Conservation (phyloP, 2,329 filamentous ascomycete species). For the Esteya vermicola region DNA sequence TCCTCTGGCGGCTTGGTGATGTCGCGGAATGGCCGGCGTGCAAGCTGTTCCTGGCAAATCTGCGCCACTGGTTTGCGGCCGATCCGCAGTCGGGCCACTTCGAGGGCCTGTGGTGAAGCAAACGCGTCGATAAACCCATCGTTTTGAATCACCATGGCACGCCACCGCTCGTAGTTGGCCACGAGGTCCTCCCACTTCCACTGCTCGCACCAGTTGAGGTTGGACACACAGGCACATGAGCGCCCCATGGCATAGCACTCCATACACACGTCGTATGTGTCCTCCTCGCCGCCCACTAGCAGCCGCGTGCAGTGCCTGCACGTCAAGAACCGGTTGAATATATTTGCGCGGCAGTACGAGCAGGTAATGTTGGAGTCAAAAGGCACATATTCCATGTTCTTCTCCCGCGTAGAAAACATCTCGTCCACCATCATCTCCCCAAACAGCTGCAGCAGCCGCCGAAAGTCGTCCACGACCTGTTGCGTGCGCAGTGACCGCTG, state of each 20-base stretch:
- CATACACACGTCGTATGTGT: slow-evolving; percentile 94
- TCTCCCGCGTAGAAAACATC: slow-evolving; percentile 63
- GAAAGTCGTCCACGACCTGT: slow-evolving; percentile 73
- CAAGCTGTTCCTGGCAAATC: slow-evolving; percentile 84
- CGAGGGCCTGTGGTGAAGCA: slow-evolving; percentile 54
- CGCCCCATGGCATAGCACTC: slow-evolving; percentile 97
- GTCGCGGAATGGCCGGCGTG: slow-evolving; percentile 67
- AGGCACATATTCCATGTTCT: slow-evolving; percentile 57
- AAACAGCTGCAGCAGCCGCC: slow-evolving; percentile 62
- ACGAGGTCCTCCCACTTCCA: slow-evolving; percentile 72
- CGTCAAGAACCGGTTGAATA: slow-evolving; percentile 92
- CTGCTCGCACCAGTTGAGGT: slow-evolving; percentile 82
- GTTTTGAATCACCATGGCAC: slow-evolving; percentile 60
- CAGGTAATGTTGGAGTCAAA: slow-evolving; percentile 91
- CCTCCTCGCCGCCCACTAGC: slow-evolving; percentile 52
- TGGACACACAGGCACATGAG: slow-evolving; percentile 78
- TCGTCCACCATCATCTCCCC: slow-evolving; percentile 72
- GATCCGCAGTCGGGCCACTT: slow-evolving; percentile 50
- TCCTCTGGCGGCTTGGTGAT: slow-evolving; percentile 57
- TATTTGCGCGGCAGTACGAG: slow-evolving; percentile 89
- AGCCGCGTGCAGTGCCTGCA: slow-evolving; percentile 69
- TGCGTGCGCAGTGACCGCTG: slow-evolving; percentile 32
- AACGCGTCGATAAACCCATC: slow-evolving; percentile 52
- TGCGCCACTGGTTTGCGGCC: slow-evolving; percentile 74
- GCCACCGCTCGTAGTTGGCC: slow-evolving; percentile 70